These are phyloP conservation scores for Annona cherimola DNA, from an alignment of 164 flowering plant species.

Conservation along the genomic window DNA sequence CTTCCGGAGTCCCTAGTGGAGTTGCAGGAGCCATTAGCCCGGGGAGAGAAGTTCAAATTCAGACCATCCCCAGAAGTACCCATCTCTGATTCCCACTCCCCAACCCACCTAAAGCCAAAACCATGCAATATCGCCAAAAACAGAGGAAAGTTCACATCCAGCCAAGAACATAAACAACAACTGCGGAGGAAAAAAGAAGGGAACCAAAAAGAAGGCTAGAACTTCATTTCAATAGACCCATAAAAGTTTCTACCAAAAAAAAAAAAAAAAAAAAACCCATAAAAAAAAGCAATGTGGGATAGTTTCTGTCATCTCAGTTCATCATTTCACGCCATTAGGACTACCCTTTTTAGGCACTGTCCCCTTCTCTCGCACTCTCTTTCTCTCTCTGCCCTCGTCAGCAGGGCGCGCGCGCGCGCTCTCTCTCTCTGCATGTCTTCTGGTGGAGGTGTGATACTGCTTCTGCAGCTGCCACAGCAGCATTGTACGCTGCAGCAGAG, in stretches of 20 bases:
- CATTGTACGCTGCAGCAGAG: slow-evolving; percentile 3
- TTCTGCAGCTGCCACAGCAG: not conserved
- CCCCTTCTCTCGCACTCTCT: not conserved
- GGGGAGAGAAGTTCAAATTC: slow-evolving; percentile 15
- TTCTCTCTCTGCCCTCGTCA: not conserved
- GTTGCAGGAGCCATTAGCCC: slow-evolving; percentile 3
- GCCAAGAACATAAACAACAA: not conserved
- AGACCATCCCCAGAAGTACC: slow-evolving; percentile 13
- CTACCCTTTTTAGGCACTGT: slow-evolving; percentile 5
- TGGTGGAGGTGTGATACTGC: not conserved
- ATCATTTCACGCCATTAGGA: not conserved
- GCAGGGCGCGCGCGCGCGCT: not conserved
- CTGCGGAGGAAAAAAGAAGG: not conserved
- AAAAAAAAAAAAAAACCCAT: too few species aligned
- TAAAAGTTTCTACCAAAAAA: too few species aligned
- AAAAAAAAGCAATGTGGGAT: not conserved
- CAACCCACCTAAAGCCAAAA: slow-evolving; percentile 1
- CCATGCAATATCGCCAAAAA: not conserved
- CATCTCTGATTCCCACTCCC: slow-evolving; percentile 13
- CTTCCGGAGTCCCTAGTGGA: slow-evolving; percentile 4
- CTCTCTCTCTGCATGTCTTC: not conserved
- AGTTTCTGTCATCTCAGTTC: not conserved
- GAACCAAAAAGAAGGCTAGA: not conserved
- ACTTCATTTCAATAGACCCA: too few species aligned
- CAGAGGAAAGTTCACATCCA: not conserved